Evolutionary conservation across 2,329 filamentous ascomycete genomes (phyloP), one percentile per base, ranked within the genome.

Genomic region (Diplodia mutila): DNA sequence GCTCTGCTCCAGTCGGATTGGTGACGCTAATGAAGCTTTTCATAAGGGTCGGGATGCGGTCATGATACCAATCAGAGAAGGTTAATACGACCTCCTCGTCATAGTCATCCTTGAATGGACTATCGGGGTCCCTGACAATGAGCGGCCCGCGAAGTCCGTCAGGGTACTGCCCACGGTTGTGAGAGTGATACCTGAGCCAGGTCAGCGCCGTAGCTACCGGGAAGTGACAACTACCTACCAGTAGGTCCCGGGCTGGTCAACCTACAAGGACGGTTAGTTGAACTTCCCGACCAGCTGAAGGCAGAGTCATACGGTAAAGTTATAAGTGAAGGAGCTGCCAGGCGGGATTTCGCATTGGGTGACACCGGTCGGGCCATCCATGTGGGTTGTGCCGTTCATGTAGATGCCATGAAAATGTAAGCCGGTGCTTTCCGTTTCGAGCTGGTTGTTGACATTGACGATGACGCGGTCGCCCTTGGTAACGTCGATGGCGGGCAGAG

Each of bases 321-420:
- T 85, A 75, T 93, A 93, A 0, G 84, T 87, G 69, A 90, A 90
- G 0, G 81, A 86, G 2, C 82, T 79, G 1, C 87, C 87, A 0
- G 90, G 87, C 0, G 86, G 83, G 55, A 93, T 89, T 0, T 69
- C 71, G 37, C 77, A 79, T 61, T 79, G 90, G 0, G 86, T 89
- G 5, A 91, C 84, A 42, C 86, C 89, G 0, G 87, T 82, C 1
- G 90, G 85, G 0, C 91, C 91, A 73, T 94, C 91, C 89, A 92
- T 91, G 67, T 84, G 84, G 68, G 88, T 91, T 0, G 90, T 91
- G 12, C 90, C 90, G 71, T 91, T 91, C 74, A 93, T 90, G 74
- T 88, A 92, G 70, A 94, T 84, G 18, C 91, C 91, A 71, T 94
- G 91, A 76, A 91, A 94, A 75, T 94, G 91, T 5, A 94, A 82